Conservation (phyloP, 768 basidiomycete genomes). For the Kondoa malvinella region DNA sequence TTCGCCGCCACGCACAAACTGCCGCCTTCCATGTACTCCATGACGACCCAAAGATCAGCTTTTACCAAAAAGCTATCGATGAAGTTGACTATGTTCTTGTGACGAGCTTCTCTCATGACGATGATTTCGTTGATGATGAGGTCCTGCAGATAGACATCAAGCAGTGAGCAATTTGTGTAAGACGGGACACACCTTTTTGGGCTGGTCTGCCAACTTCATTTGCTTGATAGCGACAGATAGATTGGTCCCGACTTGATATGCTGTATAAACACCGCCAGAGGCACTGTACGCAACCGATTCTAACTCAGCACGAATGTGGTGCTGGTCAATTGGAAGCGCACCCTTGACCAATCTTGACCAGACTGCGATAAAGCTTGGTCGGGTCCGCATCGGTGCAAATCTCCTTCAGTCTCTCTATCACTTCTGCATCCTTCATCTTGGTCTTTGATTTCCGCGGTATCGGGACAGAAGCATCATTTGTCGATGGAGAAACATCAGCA, state of each 20-base stretch:
- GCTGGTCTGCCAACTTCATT: slow-evolving; percentile 99
- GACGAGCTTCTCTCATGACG: slow-evolving; percentile 88
- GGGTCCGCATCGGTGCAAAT: slow-evolving; percentile 98
- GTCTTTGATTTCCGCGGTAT: slow-evolving; percentile 68
- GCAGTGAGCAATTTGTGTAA: neutral
- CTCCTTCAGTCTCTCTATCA: slow-evolving; percentile 71
- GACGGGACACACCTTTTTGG: slow-evolving; percentile 53
- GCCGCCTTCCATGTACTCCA: slow-evolving; percentile 97
- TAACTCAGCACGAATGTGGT: neutral
- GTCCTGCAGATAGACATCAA: slow-evolving; percentile 3
- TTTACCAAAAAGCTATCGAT: slow-evolving; percentile 96
- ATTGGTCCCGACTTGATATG: slow-evolving; percentile 91
- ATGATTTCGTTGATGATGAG: slow-evolving; percentile 99
- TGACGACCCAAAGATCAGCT: slow-evolving; percentile 98
- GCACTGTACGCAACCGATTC: slow-evolving; percentile 41
- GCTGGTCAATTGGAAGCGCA: slow-evolving; percentile 34
- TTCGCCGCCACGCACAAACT: slow-evolving; percentile 6
- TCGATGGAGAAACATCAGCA: slow-evolving; percentile 8
- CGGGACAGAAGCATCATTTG: slow-evolving; percentile 54
- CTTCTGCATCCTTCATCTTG: slow-evolving; percentile 59
- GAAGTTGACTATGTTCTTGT: slow-evolving; percentile 93
- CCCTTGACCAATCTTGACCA: slow-evolving; percentile 98
- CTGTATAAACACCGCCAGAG: slow-evolving; percentile 93
- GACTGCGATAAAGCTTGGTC: slow-evolving; percentile 72
- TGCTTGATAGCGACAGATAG: slow-evolving; percentile 95